Base-by-base conservation (phyloP, 495 filamentous ascomycete species). In the Penicillium coffeae region DNA sequence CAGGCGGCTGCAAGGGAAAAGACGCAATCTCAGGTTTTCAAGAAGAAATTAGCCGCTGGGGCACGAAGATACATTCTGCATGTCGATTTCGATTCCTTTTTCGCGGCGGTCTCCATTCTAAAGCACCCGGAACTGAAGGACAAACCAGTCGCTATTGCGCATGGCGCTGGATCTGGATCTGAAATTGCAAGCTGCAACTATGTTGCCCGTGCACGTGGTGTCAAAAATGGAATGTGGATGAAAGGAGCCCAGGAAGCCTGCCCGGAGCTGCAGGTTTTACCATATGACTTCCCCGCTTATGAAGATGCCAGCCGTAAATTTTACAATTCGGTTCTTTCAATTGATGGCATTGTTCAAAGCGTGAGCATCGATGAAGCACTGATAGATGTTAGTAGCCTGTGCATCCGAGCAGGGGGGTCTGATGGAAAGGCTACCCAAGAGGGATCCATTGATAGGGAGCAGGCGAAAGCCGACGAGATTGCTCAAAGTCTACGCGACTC, bases 161-260 rank as follows among this genome's bases (percentile, higher is more conserved):
- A 98, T 63, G 84, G 91, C 15, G 77, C 75, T 20, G 91, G 50
- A 0, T 79, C 82, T 33, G 88, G 90, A 15, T 95, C 90, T 1
- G 93, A 97, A 60, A 96, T 98, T 54, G 93, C 93, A 7, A 95
- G 90, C 47, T 98, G 93, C 66, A 98, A 96, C 64, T 98, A 98
- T 63, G 81, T 84, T 16, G 93, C 94, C 2, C 82, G 93, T 18
- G 76, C 79, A 16, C 90, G 80, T 55, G 93, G 91, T 0, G 75
- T 97, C 42, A 95, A 89, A 62, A 97, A 97, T 52, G 93, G 94
- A 8, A 96, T 96, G 94, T 98, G 93, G 93, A 95, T 98, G 90
- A 91, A 90, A 58, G 74, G 78, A 21, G 93, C 94, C 2, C 74
- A 84, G 52, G 82, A 91, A 50, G 69, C 90, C 10, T 98, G 91